Evolutionary conservation across 2,329 filamentous ascomycete species (phyloP).

Genomic region (Aspergillus fijiensis): DNA sequence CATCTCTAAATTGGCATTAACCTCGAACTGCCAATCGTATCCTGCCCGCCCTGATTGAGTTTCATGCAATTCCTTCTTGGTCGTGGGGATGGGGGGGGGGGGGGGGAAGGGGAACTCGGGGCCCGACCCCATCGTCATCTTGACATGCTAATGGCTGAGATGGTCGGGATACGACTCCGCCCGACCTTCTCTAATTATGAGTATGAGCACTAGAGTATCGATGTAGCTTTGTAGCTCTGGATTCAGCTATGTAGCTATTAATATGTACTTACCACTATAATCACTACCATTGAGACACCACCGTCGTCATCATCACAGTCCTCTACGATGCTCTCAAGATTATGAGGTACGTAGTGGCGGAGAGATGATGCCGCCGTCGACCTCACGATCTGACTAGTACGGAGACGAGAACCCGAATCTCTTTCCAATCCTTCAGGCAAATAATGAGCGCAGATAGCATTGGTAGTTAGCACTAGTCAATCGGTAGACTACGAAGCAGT

Average conservation of each 20-base stretch:
- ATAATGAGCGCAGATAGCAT: not conserved
- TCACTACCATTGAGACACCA: not conserved
- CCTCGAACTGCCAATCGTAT: slow-evolving; percentile 14
- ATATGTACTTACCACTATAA: not conserved
- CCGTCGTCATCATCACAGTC: not conserved
- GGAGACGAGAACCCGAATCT: not conserved
- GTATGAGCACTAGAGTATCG: not conserved
- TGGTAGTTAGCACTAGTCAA: too few relatives aligned
- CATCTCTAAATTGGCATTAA: slow-evolving; percentile 8
- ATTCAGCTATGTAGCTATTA: not conserved
- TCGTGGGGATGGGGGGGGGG: slow-evolving; percentile 8
- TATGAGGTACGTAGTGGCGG: not conserved
- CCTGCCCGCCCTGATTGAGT: slow-evolving; percentile 20
- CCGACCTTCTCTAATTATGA: slow-evolving; percentile 9
- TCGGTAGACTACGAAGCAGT: too few relatives aligned
- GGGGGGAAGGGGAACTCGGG: not conserved
- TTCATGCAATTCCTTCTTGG: slow-evolving; percentile 21
- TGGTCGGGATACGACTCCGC: slow-evolving; percentile 12
- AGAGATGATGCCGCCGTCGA: not conserved
- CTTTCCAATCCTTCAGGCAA: not conserved
- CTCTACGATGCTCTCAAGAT: not conserved
- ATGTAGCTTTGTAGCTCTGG: not conserved
- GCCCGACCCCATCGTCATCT: slow-evolving; percentile 19
- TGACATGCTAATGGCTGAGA: slow-evolving; percentile 17
- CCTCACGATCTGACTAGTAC: not conserved